A percentile compares a stretch with the other conserved stretches of the same genome.
These are phyloP conservation scores for Microbotryum scabiosae DNA, from an alignment of 1,284 basidiomycete species.

Conservation along the genomic window DNA sequence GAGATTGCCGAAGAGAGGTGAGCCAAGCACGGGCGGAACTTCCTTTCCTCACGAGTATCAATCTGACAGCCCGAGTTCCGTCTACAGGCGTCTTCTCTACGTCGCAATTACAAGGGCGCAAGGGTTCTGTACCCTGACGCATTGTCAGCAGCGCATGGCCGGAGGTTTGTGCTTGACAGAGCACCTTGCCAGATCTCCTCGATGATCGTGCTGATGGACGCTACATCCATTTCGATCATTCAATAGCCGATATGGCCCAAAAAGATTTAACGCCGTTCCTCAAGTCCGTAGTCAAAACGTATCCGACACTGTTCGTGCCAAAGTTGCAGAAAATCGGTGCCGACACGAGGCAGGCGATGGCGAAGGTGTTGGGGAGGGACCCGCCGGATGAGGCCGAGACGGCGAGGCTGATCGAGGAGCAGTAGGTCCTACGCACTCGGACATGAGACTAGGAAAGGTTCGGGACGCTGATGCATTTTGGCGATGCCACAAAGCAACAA, in stretches of 20 bases:
- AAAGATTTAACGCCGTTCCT: conserved; percentile 21
- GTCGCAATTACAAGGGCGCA: conserved; percentile 87
- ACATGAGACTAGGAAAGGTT: not conserved
- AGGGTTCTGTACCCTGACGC: conserved; percentile 58
- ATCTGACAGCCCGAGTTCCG: not conserved
- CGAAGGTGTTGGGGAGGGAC: conserved; percentile 10
- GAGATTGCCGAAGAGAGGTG: conserved; percentile 75
- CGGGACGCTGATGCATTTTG: not conserved
- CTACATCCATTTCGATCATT: not conserved
- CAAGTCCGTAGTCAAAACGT: conserved; percentile 1
- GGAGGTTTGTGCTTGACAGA: conserved; percentile 22
- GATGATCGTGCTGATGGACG: not conserved
- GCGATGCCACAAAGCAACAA: not conserved
- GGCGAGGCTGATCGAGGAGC: not conserved
- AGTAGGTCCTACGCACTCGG: conserved; percentile 9
- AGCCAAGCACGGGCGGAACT: conserved; percentile 17
- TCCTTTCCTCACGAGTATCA: not conserved
- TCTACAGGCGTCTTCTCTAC: conserved; percentile 63
- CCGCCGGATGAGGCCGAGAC: conserved; percentile 12
- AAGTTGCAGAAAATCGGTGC: conserved; percentile 21
- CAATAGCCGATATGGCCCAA: conserved; percentile 10
- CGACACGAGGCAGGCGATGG: conserved; percentile 15
- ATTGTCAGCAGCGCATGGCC: conserved; percentile 35
- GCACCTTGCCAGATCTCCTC: not conserved
- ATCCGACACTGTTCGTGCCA: conserved; percentile 18